A percentile compares a stretch with the other conserved stretches of the same genome.
phyloP scores from a whole-genome alignment of 352 stramenopile genomes.

The Phytophthora cajani region DNA sequence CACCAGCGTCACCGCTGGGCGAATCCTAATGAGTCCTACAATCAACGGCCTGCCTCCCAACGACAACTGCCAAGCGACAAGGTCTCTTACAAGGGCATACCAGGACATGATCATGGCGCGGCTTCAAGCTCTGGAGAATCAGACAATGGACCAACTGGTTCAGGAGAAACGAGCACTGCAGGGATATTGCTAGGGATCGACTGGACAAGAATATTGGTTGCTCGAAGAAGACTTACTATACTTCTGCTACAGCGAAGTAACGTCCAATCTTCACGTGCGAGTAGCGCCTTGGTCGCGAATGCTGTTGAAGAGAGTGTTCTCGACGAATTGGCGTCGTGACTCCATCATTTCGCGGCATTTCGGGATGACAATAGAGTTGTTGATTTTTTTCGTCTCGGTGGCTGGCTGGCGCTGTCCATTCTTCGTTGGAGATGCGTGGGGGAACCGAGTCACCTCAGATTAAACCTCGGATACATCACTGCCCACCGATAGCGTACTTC shows the following conservation, averaged over 20 bases:
- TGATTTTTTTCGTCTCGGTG: background rate
- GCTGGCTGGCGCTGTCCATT: background rate
- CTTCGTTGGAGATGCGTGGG: background rate
- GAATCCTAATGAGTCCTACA: slow-evolving; percentile 1
- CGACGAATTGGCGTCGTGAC: background rate
- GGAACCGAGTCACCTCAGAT: background rate
- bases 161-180: background rate
- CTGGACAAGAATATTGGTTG: too few relatives aligned
- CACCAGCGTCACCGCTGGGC: background rate
- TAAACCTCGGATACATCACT: background rate
- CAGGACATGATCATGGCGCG: background rate
- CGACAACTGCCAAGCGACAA: slow-evolving; percentile 4
- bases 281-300: background rate
- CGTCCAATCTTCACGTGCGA: background rate
- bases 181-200: too few relatives aligned
- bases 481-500: background rate
- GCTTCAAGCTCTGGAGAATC: background rate
- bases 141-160: slow-evolving; percentile 4
- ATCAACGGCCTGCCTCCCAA: background rate
- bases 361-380: background rate
- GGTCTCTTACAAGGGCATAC: background rate
- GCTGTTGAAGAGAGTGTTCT: background rate
- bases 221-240: too few relatives aligned
- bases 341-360: background rate
- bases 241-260: too few relatives aligned